Percentiles rank a stretch among this genome's conserved stretches.
Conservation (phyloP, 495 filamentous ascomycete species). For the Penicillium parvum region DNA sequence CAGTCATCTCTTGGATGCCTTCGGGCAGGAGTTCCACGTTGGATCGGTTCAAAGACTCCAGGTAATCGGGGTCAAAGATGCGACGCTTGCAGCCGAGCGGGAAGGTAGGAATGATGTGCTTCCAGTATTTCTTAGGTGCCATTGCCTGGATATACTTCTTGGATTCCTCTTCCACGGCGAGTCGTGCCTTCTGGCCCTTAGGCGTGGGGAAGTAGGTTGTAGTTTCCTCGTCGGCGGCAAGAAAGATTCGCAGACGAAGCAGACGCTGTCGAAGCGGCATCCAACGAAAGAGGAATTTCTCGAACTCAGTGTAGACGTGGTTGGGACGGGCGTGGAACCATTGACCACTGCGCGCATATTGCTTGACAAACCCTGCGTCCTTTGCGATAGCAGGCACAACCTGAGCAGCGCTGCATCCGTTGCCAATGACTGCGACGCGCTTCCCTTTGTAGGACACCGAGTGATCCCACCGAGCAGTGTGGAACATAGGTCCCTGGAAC, state of each 20-base stretch:
- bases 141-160: constrained; percentile 36
- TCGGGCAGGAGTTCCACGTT: constrained; percentile 47
- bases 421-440: constrained; percentile 47
- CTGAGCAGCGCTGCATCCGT: constrained; percentile 43
- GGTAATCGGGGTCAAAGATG: constrained; percentile 49
- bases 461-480: constrained; percentile 46
- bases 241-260: constrained; percentile 31
- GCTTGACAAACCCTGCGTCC: constrained; percentile 46
- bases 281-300: background rate
- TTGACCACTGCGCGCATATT: constrained; percentile 52
- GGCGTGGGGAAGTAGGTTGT: constrained; percentile 16
- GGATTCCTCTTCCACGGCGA: background rate
- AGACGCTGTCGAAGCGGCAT: constrained; percentile 33
- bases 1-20: constrained; percentile 38
- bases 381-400: constrained; percentile 30
- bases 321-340: constrained; percentile 45
- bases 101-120: constrained; percentile 54
- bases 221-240: constrained; percentile 20
- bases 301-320: background rate
- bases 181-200: constrained; percentile 19
- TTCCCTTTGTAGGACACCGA: constrained; percentile 33
- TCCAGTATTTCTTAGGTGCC: constrained; percentile 51
- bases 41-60: constrained; percentile 40
- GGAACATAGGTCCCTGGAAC: constrained; percentile 43
- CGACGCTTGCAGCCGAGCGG: constrained; percentile 52